Evolutionary conservation across 768 basidiomycete species (phyloP).

Genomic region (Cystobasidium ongulense): DNA sequence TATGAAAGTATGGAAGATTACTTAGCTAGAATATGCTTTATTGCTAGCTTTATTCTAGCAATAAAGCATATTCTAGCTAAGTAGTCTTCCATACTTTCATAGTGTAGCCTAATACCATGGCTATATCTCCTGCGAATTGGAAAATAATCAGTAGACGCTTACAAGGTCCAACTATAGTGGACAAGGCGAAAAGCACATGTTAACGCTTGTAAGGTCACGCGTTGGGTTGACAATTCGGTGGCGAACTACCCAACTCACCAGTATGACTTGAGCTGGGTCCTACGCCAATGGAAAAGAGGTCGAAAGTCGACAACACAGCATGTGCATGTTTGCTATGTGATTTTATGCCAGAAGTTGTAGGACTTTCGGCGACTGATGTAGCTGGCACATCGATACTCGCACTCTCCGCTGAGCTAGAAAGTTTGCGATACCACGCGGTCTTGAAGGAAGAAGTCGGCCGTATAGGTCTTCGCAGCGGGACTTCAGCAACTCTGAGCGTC

Average conservation of each 20-base stretch:
- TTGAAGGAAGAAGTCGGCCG: too few species aligned
- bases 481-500: too few species aligned
- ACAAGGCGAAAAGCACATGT: not conserved
- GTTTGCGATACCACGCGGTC: too few species aligned
- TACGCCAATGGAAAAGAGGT: constrained; percentile 68
- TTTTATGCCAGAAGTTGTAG: not conserved
- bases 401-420: not conserved
- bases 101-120: too few species aligned
- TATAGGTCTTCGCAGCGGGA: too few species aligned
- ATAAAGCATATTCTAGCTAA: too few species aligned
- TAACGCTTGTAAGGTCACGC: not conserved
- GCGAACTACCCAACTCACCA: not conserved
- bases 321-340: constrained; percentile 47
- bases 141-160: too few species aligned
- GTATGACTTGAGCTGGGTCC: constrained; percentile 61
- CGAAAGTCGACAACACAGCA: constrained; percentile 57
- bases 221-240: not conserved
- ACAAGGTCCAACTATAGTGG: not conserved
- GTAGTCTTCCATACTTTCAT: too few species aligned
- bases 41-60: too few species aligned
- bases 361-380: not conserved
- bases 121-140: too few species aligned
- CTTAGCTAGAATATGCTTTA: too few species aligned
- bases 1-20: too few species aligned
- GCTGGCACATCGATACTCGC: not conserved